Percentiles rank a stretch among this genome's conserved stretches.
Conservation (phyloP, 2,329 filamentous ascomycete species). For the Keithomyces neogunnii region DNA sequence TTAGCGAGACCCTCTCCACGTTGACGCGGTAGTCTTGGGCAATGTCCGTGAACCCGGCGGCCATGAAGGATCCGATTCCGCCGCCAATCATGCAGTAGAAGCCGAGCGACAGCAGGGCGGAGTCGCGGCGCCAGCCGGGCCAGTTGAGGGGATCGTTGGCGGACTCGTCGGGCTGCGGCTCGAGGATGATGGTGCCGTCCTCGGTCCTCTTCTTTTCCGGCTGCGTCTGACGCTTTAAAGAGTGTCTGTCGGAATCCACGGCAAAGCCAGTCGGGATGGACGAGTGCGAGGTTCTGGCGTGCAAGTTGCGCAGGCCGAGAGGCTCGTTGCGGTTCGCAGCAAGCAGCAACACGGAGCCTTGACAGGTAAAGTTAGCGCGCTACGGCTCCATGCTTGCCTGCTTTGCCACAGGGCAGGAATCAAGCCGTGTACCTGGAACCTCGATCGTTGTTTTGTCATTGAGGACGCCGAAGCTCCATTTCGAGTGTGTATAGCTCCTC, state of each 20-base stretch:
- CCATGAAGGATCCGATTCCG: constrained; percentile 83
- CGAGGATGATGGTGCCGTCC: constrained; percentile 77
- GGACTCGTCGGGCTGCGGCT: constrained; percentile 87
- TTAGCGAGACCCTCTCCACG: constrained; percentile 69
- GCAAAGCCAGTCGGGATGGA: constrained; percentile 41
- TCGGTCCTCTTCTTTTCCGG: constrained; percentile 62
- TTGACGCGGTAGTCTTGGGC: constrained; percentile 56
- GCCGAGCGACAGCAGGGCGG: constrained; percentile 71
- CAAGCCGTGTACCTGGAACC: constrained; percentile 6
- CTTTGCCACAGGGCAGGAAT: background rate
- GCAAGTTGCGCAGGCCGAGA: constrained; percentile 8
- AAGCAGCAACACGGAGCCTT: constrained; percentile 12
- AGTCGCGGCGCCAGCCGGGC: constrained; percentile 72
- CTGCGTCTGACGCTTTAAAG: background rate
- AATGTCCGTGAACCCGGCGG: constrained; percentile 81
- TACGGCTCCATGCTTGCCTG: no score
- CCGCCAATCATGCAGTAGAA: constrained; percentile 92
- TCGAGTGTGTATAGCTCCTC: background rate
- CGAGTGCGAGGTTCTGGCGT: constrained; percentile 23
- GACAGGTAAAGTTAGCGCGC: background rate
- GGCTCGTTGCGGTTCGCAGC: constrained; percentile 11
- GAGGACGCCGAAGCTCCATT: constrained; percentile 9
- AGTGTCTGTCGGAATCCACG: constrained; percentile 18
- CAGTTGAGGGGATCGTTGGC: constrained; percentile 90
- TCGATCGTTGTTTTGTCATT: constrained; percentile 8